Evolutionary conservation across 495 filamentous ascomycete genomes (phyloP).

Genomic region (Penicillium arizonense): DNA sequence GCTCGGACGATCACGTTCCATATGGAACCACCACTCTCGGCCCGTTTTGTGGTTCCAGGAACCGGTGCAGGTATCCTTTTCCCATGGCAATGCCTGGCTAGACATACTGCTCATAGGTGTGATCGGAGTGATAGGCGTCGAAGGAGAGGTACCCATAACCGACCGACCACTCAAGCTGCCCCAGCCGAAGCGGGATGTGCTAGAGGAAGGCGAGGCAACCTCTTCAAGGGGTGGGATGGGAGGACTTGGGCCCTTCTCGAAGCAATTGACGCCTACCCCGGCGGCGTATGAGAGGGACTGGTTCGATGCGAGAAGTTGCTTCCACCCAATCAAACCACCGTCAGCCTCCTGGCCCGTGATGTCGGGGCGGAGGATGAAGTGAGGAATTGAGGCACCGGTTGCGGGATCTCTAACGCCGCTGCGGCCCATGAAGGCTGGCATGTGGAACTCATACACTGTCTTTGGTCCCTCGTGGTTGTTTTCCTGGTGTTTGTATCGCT

Average conservation of each 20-base stretch:
- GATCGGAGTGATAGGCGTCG: slow-evolving; percentile 36
- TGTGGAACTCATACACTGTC: slow-evolving; percentile 40
- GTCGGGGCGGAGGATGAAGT: slow-evolving; percentile 46
- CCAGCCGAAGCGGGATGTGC: slow-evolving; percentile 39
- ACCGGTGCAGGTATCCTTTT: slow-evolving; percentile 46
- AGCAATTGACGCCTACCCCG: slow-evolving; percentile 39
- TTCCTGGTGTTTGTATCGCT: slow-evolving; percentile 25
- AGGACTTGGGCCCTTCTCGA: slow-evolving; percentile 27
- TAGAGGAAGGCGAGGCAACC: slow-evolving; percentile 35
- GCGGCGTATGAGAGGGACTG: slow-evolving; percentile 42
- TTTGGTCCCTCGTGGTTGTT: slow-evolving; percentile 33
- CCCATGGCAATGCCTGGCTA: slow-evolving; percentile 37
- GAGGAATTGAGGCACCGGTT: slow-evolving; percentile 37
- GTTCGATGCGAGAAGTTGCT: slow-evolving; percentile 42
- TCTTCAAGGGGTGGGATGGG: slow-evolving; percentile 29
- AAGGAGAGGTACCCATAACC: slow-evolving; percentile 26
- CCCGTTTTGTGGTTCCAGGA: slow-evolving; percentile 48
- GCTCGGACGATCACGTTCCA: slow-evolving; percentile 46
- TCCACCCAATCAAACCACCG: slow-evolving; percentile 47
- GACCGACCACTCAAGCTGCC: slow-evolving; percentile 38
- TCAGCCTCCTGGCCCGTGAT: slow-evolving; percentile 42
- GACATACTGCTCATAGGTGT: slow-evolving; percentile 33
- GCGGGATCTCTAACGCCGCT: slow-evolving; percentile 27
- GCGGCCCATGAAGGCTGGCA: slow-evolving; percentile 47
- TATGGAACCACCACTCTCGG: slow-evolving; percentile 52